Evolutionary conservation across 805 yeast genomes (phyloP).

Genomic region (Saturnispora saitoi): DNA sequence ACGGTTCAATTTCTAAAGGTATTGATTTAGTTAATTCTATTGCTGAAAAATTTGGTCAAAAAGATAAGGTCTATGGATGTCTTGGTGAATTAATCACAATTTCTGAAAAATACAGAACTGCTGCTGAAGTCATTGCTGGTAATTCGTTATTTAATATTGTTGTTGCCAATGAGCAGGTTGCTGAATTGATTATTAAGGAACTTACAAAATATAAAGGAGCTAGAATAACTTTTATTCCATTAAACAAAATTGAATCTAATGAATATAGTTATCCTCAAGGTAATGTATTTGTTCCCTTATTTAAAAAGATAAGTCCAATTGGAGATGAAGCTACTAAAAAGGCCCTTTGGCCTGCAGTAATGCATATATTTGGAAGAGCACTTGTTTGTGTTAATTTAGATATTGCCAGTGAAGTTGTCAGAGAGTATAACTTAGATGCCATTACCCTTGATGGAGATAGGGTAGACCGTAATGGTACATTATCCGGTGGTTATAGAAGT

Average conservation of each 20-base stretch:
- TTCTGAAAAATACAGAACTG: slow-evolving; percentile 72
- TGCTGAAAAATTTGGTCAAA: slow-evolving; percentile 47
- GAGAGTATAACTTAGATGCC: slow-evolving; percentile 52
- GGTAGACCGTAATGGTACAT: slow-evolving; percentile 73
- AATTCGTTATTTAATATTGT: slow-evolving; percentile 78
- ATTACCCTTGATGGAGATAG: slow-evolving; percentile 91
- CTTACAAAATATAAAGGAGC: slow-evolving; percentile 64
- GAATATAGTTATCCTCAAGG: slow-evolving; percentile 50
- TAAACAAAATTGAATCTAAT: slow-evolving; percentile 52
- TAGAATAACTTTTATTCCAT: slow-evolving; percentile 84
- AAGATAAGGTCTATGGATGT: slow-evolving; percentile 65
- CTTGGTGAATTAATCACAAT: slow-evolving; percentile 77
- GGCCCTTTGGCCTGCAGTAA: slow-evolving; percentile 54
- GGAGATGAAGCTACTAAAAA: slow-evolving; percentile 38
- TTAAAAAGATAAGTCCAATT: slow-evolving; percentile 45
- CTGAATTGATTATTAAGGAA: slow-evolving; percentile 69
- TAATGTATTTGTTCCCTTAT: slow-evolving; percentile 65
- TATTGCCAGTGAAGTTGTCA: slow-evolving; percentile 60
- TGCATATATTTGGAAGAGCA: slow-evolving; percentile 73
- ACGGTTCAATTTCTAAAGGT: slow-evolving; percentile 60
- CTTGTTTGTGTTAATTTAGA: slow-evolving; percentile 66
- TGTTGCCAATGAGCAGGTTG: slow-evolving; percentile 82
- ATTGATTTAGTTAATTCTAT: slow-evolving; percentile 61
- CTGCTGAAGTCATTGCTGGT: slow-evolving; percentile 88
- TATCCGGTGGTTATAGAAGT: slow-evolving; percentile 84